A percentile compares a stretch with the other conserved stretches of the same genome.
Evolutionary conservation across 176 grass and related monocot species (phyloP).

Genomic region (Hsuehochloa calcarea): DNA sequence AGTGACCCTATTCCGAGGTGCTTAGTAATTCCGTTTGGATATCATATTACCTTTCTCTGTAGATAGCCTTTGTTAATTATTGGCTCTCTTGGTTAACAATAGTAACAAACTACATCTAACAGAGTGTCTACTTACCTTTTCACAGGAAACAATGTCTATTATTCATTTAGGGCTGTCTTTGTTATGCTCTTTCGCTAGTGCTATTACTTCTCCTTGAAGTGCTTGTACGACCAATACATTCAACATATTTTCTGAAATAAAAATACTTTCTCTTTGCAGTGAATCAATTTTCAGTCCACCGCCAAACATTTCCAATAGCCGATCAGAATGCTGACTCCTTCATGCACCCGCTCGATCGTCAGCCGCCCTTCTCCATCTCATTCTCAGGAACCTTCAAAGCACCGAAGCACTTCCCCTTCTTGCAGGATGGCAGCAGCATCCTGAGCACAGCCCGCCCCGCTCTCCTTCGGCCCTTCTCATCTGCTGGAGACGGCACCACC

Average conservation of each 20-base stretch:
- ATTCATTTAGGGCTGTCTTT: background rate
- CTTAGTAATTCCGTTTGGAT: background rate
- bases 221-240: background rate
- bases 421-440: slow-evolving; percentile 10
- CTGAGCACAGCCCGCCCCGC: background rate
- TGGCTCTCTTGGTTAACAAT: background rate
- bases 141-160: background rate
- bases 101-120: background rate
- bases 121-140: background rate
- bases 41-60: background rate
- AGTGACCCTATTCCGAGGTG: background rate
- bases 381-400: slow-evolving; percentile 38
- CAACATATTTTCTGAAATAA: background rate
- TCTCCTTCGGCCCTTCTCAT: slow-evolving; percentile 18
- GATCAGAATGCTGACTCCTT: background rate
- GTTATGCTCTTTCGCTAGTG: background rate
- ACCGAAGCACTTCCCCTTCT: slow-evolving; percentile 43
- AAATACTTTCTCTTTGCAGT: slow-evolving; percentile 18
- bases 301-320: slow-evolving; percentile 11
- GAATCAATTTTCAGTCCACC: slow-evolving; percentile 36
- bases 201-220: background rate
- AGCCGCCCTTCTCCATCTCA: slow-evolving; percentile 49
- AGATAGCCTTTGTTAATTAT: background rate
- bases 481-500: slow-evolving; percentile 21
- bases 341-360: slow-evolving; percentile 12